Percentiles rank a stretch among this genome's conserved stretches.
Conservation (phyloP, 768 basidiomycete species). For the Pisolithus orientalis region DNA sequence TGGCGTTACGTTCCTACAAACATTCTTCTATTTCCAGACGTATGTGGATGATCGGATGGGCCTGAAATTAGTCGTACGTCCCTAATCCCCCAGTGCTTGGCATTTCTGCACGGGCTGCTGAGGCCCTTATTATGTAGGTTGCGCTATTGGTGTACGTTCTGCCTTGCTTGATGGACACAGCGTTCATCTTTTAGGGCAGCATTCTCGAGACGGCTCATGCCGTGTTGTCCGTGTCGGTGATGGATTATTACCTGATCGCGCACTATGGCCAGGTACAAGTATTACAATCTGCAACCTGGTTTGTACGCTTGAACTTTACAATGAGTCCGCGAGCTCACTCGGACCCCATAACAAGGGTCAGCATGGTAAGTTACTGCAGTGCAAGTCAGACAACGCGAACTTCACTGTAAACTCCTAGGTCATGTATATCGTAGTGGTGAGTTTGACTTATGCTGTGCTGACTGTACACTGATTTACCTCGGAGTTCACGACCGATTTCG, state of each 20-base stretch:
- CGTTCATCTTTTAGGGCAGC: background rate
- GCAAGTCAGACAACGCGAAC: background rate
- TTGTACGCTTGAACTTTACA: background rate
- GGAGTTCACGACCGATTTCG: conserved; percentile 1
- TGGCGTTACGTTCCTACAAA: conserved; percentile 10
- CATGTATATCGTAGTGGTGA: conserved; percentile 1
- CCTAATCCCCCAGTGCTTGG: background rate
- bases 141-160: conserved; percentile 1
- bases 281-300: conserved; percentile 2
- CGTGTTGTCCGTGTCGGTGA: conserved; percentile 3
- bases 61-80: conserved; percentile 2
- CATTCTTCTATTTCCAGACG: conserved; percentile 8
- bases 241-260: conserved; percentile 4
- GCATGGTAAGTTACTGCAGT: background rate
- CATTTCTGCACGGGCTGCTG: no score
- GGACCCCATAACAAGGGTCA: background rate
- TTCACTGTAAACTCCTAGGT: background rate
- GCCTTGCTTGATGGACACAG: no score
- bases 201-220: conserved; percentile 3
- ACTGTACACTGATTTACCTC: background rate
- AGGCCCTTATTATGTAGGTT: background rate
- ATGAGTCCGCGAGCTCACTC: background rate
- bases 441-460: background rate
- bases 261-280: background rate
- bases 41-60: conserved; percentile 4